phyloP scores from a whole-genome alignment of 108 stramenopile species.

The Skeletonema marinoi region DNA sequence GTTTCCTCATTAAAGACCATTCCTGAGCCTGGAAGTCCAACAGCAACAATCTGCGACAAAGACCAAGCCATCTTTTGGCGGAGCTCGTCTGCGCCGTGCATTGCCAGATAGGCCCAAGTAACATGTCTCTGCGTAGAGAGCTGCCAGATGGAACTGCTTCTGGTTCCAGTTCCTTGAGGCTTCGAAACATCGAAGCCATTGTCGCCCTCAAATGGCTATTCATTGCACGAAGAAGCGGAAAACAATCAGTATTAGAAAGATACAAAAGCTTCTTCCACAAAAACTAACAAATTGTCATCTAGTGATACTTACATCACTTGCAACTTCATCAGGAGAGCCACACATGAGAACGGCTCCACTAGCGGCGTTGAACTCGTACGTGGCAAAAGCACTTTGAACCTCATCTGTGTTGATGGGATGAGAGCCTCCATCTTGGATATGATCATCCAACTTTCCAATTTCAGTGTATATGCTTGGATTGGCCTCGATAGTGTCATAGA shows the following conservation, averaged over 20 bases:
- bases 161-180: neutral
- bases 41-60: constrained; percentile 33
- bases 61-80: constrained; percentile 49
- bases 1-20: neutral
- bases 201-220: constrained; percentile 15
- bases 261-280: too few species aligned
- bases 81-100: constrained; percentile 44
- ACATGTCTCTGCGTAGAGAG: constrained; percentile 15
- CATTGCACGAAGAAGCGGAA: too few species aligned
- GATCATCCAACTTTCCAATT: constrained; percentile 16
- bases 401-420: neutral
- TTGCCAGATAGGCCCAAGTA: constrained; percentile 19
- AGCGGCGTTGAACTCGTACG: constrained; percentile 2
- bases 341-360: constrained; percentile 35
- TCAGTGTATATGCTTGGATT: too few species aligned
- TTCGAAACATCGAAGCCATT: constrained; percentile 18
- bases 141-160: neutral
- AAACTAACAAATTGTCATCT: too few species aligned
- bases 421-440: constrained; percentile 8
- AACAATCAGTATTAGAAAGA: too few species aligned
- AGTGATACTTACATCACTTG: constrained; percentile 12
- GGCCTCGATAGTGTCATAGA: too few species aligned
- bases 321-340: constrained; percentile 55
- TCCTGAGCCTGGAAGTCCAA: constrained; percentile 34
- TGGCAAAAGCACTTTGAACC: constrained; percentile 16